Conservation (phyloP, 768 basidiomycete genomes). For the Termitomyces eurrhizus region DNA sequence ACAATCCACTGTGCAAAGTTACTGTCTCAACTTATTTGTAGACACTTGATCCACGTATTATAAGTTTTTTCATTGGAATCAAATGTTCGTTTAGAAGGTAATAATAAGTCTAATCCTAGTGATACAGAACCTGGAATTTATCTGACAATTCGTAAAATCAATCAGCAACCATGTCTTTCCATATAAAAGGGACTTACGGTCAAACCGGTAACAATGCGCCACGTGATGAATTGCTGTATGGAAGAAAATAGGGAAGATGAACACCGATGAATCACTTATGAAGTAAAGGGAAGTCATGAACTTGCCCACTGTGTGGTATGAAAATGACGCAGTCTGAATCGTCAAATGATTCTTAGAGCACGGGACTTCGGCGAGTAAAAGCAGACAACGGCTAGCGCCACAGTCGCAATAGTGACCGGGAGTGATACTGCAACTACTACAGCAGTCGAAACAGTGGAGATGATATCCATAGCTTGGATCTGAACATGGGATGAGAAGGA, state of each 20-base stretch:
- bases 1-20: not conserved
- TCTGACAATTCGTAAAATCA: not conserved
- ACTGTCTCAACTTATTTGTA: not conserved
- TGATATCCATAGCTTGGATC: constrained; percentile 8
- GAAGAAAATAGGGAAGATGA: not conserved
- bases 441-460: constrained; percentile 22
- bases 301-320: not conserved
- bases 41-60: not conserved
- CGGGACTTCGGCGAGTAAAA: constrained; percentile 8
- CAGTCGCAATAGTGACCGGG: constrained; percentile 31
- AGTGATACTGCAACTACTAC: constrained; percentile 27
- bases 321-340: not conserved
- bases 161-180: not conserved
- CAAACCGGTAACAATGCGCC: not conserved
- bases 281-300: not conserved
- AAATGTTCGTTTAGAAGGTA: not conserved
- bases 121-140: not conserved
- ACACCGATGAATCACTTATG: not conserved
- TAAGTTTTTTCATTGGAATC: not conserved
- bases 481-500: constrained; percentile 4
- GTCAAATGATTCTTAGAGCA: constrained; percentile 6
- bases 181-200: no score
- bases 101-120: not conserved
- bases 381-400: constrained; percentile 35
- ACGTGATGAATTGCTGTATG: not conserved